Percentiles rank a stretch among this genome's conserved stretches.
Evolutionary conservation across 2,329 filamentous ascomycete species (phyloP).

Genomic region (Talaromyces atroroseus): DNA sequence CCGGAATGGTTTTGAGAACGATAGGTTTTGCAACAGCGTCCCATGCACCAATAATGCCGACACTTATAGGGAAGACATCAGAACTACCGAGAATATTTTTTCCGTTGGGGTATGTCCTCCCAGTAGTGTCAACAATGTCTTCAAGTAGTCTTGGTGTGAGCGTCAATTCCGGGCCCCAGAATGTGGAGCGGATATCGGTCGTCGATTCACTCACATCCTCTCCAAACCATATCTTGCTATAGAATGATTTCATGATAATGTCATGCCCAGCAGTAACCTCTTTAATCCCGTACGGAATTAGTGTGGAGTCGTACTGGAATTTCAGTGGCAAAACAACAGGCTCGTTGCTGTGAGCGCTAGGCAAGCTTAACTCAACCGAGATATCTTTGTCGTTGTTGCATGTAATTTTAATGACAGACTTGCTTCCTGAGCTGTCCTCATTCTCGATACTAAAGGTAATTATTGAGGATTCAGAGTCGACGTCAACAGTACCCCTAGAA

Average conservation of each 20-base stretch:
- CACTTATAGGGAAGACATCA: neutral
- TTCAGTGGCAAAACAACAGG: neutral
- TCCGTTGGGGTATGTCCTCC: neutral
- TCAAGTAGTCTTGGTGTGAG: neutral
- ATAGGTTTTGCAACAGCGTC: neutral
- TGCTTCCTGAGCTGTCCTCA: neutral
- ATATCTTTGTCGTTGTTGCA: neutral
- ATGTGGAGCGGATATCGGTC: neutral
- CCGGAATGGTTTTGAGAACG: conserved; percentile 29
- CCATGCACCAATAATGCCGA: conserved; percentile 1
- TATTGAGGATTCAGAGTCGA: neutral
- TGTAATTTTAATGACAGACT: neutral
- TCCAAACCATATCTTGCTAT: conserved; percentile 97
- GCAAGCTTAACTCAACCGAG: neutral
- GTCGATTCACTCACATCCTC: neutral
- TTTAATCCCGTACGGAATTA: neutral
- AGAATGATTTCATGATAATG: conserved; percentile 98
- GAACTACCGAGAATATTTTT: neutral
- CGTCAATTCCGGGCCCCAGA: neutral
- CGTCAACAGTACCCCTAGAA: neutral
- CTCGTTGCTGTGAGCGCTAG: neutral
- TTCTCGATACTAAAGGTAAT: neutral
- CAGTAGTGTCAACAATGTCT: neutral
- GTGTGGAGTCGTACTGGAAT: neutral
- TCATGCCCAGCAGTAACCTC: conserved; percentile 79